Conservation (phyloP, 2,329 filamentous ascomycete genomes). For the Blastomyces silverae region DNA sequence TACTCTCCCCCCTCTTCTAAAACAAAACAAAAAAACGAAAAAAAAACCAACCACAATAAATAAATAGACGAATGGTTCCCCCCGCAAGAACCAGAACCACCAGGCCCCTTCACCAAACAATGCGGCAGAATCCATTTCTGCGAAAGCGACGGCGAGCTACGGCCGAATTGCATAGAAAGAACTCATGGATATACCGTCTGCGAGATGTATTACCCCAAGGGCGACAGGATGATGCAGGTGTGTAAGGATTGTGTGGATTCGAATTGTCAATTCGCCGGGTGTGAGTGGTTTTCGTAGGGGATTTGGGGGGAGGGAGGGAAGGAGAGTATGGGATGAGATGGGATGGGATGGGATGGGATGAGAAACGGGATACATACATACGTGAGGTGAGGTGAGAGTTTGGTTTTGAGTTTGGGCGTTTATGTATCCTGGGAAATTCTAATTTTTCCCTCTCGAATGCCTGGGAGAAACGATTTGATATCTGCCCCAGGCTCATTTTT, state of each 20-base stretch:
- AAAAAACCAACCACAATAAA: background rate
- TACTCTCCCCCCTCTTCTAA: background rate
- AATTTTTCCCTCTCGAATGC: too few relatives aligned
- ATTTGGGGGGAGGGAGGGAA: background rate
- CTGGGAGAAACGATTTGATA: too few relatives aligned
- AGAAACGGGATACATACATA: background rate
- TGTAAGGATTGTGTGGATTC: background rate
- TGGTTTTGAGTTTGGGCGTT: too few relatives aligned
- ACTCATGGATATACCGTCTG: background rate
- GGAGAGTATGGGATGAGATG: too few relatives aligned
- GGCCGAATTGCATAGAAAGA: background rate
- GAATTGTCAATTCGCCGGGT: background rate
- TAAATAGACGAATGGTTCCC: background rate
- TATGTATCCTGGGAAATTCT: too few relatives aligned
- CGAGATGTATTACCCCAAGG: background rate
- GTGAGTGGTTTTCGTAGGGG: background rate
- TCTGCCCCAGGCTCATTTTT: background rate
- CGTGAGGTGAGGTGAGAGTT: too few relatives aligned
- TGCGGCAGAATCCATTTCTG: conserved; percentile 3
- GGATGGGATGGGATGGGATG: background rate
- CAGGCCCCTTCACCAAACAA: background rate
- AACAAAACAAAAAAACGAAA: too few relatives aligned
- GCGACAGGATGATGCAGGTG: background rate
- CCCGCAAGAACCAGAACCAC: background rate
- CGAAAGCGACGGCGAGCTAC: background rate